A percentile compares a stretch with the other conserved stretches of the same genome.
phyloP scores from a whole-genome alignment of 768 basidiomycete species.

The Boletus sp. region DNA sequence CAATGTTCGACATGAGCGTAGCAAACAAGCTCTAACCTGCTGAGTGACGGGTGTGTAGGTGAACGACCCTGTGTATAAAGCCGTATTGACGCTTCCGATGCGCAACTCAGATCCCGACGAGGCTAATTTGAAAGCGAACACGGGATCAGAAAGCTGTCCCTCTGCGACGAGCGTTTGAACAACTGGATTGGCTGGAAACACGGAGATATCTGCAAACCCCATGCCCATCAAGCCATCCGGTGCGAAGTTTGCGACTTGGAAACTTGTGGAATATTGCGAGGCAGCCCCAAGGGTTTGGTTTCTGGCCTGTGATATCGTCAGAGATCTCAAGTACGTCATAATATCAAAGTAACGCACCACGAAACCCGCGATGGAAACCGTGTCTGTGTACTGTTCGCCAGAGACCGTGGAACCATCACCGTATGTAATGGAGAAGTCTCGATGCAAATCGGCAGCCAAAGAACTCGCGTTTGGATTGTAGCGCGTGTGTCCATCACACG shows the following conservation, averaged over 20 bases:
- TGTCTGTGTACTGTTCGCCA: slow-evolving; percentile 40
- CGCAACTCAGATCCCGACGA: slow-evolving; percentile 33
- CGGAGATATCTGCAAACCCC: slow-evolving; percentile 40
- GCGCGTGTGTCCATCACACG: slow-evolving; percentile 33
- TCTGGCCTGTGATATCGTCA: slow-evolving; percentile 19
- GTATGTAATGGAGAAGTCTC: slow-evolving; percentile 36
- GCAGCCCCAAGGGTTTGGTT: slow-evolving; percentile 25
- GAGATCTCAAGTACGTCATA: background rate
- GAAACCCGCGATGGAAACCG: slow-evolving; percentile 36
- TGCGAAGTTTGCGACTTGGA: slow-evolving; percentile 12
- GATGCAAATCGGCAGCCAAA: slow-evolving; percentile 23
- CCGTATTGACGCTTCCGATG: slow-evolving; percentile 41
- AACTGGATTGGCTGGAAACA: slow-evolving; percentile 34
- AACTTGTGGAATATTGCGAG: slow-evolving; percentile 12
- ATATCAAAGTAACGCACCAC: slow-evolving; percentile 7
- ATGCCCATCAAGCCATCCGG: slow-evolving; percentile 40
- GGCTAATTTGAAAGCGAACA: slow-evolving; percentile 41
- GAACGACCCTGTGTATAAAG: slow-evolving; percentile 37
- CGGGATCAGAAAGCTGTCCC: slow-evolving; percentile 28
- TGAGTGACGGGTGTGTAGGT: slow-evolving; percentile 34
- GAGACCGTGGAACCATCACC: slow-evolving; percentile 41
- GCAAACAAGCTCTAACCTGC: slow-evolving; percentile 19
- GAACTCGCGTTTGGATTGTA: slow-evolving; percentile 36
- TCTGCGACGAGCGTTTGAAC: slow-evolving; percentile 44
- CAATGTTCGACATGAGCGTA: background rate